These are phyloP conservation scores for Trichoderma lentiforme DNA, from an alignment of 2,329 filamentous ascomycete species.

Conservation along the genomic window DNA sequence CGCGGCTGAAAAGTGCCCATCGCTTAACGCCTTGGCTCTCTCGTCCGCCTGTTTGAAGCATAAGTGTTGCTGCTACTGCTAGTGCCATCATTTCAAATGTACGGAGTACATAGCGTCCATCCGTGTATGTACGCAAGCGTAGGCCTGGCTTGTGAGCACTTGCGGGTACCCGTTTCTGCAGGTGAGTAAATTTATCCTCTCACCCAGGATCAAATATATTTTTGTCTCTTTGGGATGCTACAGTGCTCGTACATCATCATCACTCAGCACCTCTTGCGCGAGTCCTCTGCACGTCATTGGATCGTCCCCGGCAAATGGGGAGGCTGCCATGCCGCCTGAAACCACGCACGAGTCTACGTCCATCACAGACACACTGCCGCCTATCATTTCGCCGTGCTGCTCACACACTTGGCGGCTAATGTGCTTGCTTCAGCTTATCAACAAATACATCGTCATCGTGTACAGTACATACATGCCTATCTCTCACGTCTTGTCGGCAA, in stretches of 20 bases:
- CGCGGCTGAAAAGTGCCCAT: background rate
- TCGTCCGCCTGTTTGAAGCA: background rate
- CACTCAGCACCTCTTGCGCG: background rate
- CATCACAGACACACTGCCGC: background rate
- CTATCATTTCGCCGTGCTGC: background rate
- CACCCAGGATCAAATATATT: background rate
- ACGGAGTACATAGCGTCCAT: background rate
- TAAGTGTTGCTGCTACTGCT: background rate
- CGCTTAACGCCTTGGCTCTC: background rate
- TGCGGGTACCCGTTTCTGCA: background rate
- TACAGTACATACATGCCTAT: background rate
- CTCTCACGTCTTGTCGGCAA: background rate
- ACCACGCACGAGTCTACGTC: background rate
- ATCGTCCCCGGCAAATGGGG: background rate
- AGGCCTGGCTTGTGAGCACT: background rate
- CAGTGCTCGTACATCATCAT: background rate
- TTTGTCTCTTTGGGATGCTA: background rate
- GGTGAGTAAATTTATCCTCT: background rate
- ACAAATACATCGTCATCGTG: background rate
- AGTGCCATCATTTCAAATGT: background rate
- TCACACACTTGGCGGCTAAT: background rate
- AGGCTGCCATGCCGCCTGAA: background rate
- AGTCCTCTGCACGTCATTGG: slow-evolving; percentile 5
- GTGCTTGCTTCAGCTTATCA: background rate
- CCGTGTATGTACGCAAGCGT: background rate